Percentiles rank a stretch among this genome's conserved stretches.
phyloP scores from a whole-genome alignment of 306 rosid genomes.

The Prunus mongolica region DNA sequence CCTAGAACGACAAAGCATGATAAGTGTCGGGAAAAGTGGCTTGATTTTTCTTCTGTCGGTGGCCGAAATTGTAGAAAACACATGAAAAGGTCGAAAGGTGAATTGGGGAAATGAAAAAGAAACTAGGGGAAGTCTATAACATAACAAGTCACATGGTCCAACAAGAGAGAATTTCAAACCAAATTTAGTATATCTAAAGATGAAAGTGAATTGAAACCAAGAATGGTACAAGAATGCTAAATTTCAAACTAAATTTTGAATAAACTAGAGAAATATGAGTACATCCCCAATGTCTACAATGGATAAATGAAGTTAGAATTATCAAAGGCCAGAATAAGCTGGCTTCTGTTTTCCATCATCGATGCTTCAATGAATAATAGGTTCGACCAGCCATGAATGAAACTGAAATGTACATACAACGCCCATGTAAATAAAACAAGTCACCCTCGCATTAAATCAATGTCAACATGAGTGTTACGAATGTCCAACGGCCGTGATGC shows the following conservation, averaged over 20 bases:
- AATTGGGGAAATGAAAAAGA: neutral
- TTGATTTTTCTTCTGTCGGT: neutral
- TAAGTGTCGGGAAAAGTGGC: neutral
- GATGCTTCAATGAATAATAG: constrained; percentile 48
- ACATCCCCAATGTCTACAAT: constrained; percentile 38
- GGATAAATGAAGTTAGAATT: constrained; percentile 39
- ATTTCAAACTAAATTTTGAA: constrained; percentile 33
- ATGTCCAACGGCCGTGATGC: constrained; percentile 65
- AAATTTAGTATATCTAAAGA: neutral
- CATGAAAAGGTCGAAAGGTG: neutral
- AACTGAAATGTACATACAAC: constrained; percentile 36
- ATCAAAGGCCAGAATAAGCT: constrained; percentile 35
- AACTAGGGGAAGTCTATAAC: neutral
- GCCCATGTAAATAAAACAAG: constrained; percentile 16
- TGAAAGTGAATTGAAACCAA: neutral
- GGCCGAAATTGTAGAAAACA: neutral
- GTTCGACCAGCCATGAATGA: constrained; percentile 33
- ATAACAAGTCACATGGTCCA: neutral
- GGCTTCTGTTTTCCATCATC: constrained; percentile 35
- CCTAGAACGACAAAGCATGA: neutral
- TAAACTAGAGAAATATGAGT: constrained; percentile 46
- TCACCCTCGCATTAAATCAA: constrained; percentile 95
- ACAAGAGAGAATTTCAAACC: neutral
- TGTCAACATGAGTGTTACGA: constrained; percentile 79
- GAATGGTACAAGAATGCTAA: constrained; percentile 7